Conservation (phyloP, 2,329 filamentous ascomycete species). For the Aspergillus neotritici region DNA sequence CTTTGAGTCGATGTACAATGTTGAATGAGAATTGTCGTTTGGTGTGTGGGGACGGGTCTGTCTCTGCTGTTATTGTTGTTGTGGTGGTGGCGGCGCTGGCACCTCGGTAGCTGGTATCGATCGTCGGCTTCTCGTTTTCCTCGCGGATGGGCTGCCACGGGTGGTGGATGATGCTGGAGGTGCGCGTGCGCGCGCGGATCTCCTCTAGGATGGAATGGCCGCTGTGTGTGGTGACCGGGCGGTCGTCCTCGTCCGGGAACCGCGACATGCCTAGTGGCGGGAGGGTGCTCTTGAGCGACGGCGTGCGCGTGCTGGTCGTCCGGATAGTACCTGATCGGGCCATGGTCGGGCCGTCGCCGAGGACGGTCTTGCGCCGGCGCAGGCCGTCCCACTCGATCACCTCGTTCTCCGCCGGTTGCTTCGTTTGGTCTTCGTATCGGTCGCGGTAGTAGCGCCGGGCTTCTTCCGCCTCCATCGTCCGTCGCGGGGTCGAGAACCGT, state of each 20-base stretch:
- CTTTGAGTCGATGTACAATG: constrained; percentile 59
- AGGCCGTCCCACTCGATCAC: constrained; percentile 89
- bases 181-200: constrained; percentile 35
- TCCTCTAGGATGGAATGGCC: constrained; percentile 34
- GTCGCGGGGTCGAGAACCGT: constrained; percentile 67
- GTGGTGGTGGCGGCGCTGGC: constrained; percentile 17
- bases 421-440: constrained; percentile 63
- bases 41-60: constrained; percentile 38
- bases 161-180: constrained; percentile 33
- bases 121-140: constrained; percentile 51
- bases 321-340: constrained; percentile 18
- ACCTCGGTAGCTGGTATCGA: constrained; percentile 39
- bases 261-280: constrained; percentile 83
- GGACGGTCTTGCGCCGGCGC: constrained; percentile 61
- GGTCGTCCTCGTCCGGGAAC: constrained; percentile 57
- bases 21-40: constrained; percentile 88
- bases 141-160: constrained; percentile 30
- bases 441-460: constrained; percentile 73
- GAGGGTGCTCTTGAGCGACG: constrained; percentile 50
- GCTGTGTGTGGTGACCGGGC: constrained; percentile 26
- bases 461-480: constrained; percentile 75
- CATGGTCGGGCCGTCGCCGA: constrained; percentile 41
- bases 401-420: constrained; percentile 72
- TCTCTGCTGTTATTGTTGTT: constrained; percentile 20
- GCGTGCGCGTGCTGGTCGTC: constrained; percentile 27